These are phyloP conservation scores for Pseudocercospora fuligena DNA, from an alignment of 2,329 filamentous ascomycete species.

Conservation along the genomic window DNA sequence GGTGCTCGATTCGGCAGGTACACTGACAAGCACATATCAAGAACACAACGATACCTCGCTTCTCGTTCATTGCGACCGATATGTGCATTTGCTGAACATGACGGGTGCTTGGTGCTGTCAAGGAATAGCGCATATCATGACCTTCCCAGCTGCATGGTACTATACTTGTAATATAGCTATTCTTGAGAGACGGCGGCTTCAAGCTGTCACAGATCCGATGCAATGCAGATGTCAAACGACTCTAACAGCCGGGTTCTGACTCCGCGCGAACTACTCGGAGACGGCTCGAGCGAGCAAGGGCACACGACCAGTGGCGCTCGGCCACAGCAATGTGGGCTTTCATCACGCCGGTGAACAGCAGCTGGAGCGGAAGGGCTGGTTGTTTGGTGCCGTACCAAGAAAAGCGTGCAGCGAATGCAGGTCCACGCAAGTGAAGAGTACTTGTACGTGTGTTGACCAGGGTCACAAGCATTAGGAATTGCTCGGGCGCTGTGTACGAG, in stretches of 20 bases:
- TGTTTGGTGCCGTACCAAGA: conserved; percentile 1
- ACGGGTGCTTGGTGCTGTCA: background rate
- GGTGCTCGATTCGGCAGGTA: background rate
- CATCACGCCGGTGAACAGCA: background rate
- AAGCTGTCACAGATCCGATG: conserved; percentile 4
- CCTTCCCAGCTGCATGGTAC: background rate
- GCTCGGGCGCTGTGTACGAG: conserved; percentile 7
- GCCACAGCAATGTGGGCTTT: background rate
- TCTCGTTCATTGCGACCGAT: background rate
- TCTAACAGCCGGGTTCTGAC: background rate
- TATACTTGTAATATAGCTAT: background rate
- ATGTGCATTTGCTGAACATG: background rate
- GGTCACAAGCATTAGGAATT: conserved; percentile 1
- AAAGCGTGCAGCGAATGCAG: background rate
- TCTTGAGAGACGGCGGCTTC: conserved; percentile 1
- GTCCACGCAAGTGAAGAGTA: conserved; percentile 6
- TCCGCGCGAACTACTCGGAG: conserved; percentile 12
- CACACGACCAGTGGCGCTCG: conserved; percentile 6
- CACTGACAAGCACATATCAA: background rate
- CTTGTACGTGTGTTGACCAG: background rate
- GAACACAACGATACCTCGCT: background rate
- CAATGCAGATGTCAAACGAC: conserved; percentile 10
- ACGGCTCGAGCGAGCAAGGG: conserved; percentile 11
- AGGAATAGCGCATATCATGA: background rate
- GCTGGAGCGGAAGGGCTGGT: conserved; percentile 1